A percentile compares a stretch with the other conserved stretches of the same genome.
Conservation (phyloP, 345 rosid species). For the Mallotus nudiflorus region DNA sequence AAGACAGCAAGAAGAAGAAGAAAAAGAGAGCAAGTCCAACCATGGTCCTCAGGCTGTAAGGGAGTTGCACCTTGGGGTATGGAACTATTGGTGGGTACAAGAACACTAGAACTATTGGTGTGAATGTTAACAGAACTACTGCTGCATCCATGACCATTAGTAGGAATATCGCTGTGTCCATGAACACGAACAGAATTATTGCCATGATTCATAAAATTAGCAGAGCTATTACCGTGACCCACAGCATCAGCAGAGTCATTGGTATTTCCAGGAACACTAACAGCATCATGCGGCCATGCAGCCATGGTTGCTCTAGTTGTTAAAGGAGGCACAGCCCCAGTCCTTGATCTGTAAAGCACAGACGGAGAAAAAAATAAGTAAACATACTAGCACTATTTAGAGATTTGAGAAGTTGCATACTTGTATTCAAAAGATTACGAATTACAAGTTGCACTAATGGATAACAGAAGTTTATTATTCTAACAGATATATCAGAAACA, state of each 20-base stretch:
- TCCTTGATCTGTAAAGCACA: constrained; percentile 54
- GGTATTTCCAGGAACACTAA: constrained; percentile 25
- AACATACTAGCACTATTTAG: too few species aligned
- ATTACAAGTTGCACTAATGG: not conserved
- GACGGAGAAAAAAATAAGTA: not conserved
- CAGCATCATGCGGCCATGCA: constrained; percentile 63
- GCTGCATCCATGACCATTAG: not conserved
- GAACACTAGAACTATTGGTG: constrained; percentile 4
- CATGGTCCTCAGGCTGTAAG: constrained; percentile 42
- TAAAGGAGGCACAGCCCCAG: constrained; percentile 59
- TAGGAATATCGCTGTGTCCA: not conserved
- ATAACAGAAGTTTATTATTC: not conserved
- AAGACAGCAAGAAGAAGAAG: not conserved
- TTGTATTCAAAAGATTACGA: too few species aligned
- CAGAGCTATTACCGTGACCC: constrained; percentile 3
- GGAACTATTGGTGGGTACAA: constrained; percentile 23
- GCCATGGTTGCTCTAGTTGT: constrained; percentile 80
- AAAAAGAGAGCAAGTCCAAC: constrained; percentile 26
- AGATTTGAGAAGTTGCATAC: not conserved
- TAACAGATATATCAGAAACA: not conserved
- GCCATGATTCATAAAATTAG: not conserved
- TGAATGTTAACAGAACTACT: not conserved
- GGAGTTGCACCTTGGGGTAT: constrained; percentile 33
- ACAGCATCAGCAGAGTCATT: constrained; percentile 4
- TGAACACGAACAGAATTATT: constrained; percentile 5